Evolutionary conservation across 208 protist genomes (phyloP), one percentile per base, ranked within the genome.

Genomic region (Wallacemonas sp.): DNA sequence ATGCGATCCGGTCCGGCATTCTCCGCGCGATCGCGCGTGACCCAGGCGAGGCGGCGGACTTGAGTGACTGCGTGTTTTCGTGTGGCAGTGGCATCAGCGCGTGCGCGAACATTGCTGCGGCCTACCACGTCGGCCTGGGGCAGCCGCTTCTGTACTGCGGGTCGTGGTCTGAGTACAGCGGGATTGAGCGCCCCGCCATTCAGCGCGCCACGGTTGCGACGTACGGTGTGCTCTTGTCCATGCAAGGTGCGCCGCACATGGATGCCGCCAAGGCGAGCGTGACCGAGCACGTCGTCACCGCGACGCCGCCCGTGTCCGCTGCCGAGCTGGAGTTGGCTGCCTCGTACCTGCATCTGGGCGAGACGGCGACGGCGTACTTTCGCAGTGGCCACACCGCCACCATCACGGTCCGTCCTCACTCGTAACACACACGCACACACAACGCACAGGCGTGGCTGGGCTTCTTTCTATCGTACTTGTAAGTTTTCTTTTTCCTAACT

Each of bases 71-170:
- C 64, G 80, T 96, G 48, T 90, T 92, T 60, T 88, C 80, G 19
- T 96, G 90, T 63, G 90, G 87, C 56, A 93, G 86, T 61, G 90
- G 90, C 43, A 39, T 96, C 38, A 92, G 69, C 23, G 90, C 85
- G 27, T 88, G 83, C 72, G 70, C 92, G 41, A 93, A 85, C 62
- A 81, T 93, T 32, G 87, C 88, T 24, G 44, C 88, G 19, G 64
- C 60, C 11, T 61, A 62, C 24, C 90, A 96, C 34, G 60, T 91
- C 11, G 86, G 80, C 26, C 74, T 96, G 8, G 87, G 87, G 39
- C 69, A 72, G 46, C 86, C 88, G 0, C 73, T 74, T 39, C 74
- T 96, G 11, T 96, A 92, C 66, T 80, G 73, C 52, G 87, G 87
- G 39, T 92, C 87, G 11, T 96, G 90, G 88, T 93, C 85, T 0